Evolutionary conservation across 2,329 filamentous ascomycete genomes (phyloP), one percentile per base, ranked within the genome.

Genomic region (Hymenoscyphus albidus): DNA sequence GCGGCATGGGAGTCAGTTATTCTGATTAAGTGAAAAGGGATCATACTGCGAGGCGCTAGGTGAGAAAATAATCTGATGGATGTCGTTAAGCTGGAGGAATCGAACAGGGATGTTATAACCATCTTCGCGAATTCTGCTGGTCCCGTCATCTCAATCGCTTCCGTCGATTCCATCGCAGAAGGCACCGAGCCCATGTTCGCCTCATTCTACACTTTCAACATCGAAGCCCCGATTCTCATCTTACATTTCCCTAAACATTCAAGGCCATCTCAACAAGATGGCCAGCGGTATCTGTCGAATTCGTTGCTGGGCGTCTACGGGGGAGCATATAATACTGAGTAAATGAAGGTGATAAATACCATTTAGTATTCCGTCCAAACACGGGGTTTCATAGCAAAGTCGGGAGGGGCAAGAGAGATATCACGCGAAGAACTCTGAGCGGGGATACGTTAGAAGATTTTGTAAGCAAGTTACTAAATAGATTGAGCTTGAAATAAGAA

Each of bases 241-340:
- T 57, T 57, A 16, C 55, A 32, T 57, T 31, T 57, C 12, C 55
- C 55, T 57, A 35, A 57, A 31, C 32, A 57, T 57, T n/a, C 55
- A 57, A 57, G 55, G 55, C 55, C 55, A 57, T 57, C 32, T 57
- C 27, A 32, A 57, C 55, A 27, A 57, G 55, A 57, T 57, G 55
- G 32, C 31, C 54, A 62, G 55, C 39, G 18, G 51, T 55, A 58
- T 55, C 61, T 54, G 55, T 62, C 62, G 58, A 39, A 61, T 61
- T 31, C 3, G 42, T 57, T 44, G 51, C 62, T 64, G 62, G 40
- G 42, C 48, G 32, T 38, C n/a, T 56, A 63, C 61, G 5, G 61
- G 61, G 48, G 58, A 64, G 12, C 18, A 64, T 54, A 22, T 64
- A 56, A n/a, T n/a, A n/a, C n/a, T n/a, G n/a, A n/a, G n/a, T n/a